These are phyloP conservation scores for Exophiala alcalophila DNA, from an alignment of 2,329 filamentous ascomycete genomes.

Conservation along the genomic window DNA sequence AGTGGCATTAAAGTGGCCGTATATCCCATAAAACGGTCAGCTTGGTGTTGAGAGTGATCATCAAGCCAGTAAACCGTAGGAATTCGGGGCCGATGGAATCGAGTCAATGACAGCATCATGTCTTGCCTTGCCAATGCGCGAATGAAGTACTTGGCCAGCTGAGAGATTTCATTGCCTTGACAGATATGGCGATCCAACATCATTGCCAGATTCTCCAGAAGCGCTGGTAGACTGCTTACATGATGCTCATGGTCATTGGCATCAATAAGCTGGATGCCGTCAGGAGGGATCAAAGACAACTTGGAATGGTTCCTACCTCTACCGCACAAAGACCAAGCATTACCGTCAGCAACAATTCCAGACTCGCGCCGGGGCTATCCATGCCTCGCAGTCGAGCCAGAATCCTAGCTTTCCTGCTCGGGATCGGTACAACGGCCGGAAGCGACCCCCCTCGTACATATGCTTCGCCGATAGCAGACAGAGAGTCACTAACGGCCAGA, in stretches of 20 bases:
- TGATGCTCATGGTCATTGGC: constrained; percentile 28
- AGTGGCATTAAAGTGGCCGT: constrained; percentile 35
- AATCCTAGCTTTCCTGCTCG: constrained; percentile 34
- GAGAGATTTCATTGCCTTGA: constrained; percentile 29
- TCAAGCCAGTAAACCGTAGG: constrained; percentile 33
- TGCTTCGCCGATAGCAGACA: constrained; percentile 34
- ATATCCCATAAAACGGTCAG: constrained; percentile 36
- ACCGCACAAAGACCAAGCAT: constrained; percentile 34
- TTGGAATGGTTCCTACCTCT: constrained; percentile 28
- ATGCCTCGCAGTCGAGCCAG: constrained; percentile 31
- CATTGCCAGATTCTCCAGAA: constrained; percentile 20
- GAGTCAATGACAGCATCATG: constrained; percentile 33
- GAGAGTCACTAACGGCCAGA: constrained; percentile 31
- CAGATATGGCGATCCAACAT: constrained; percentile 30
- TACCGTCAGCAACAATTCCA: constrained; percentile 33
- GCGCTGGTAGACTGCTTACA: constrained; percentile 26
- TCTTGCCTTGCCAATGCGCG: constrained; percentile 36
- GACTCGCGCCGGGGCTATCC: constrained; percentile 26
- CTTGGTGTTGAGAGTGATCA: constrained; percentile 22
- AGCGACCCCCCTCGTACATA: constrained; percentile 29
- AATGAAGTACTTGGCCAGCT: constrained; percentile 35
- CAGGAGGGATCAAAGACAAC: not conserved
- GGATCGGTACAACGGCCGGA: constrained; percentile 26
- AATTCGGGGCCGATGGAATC: constrained; percentile 29
- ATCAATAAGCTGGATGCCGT: constrained; percentile 28